phyloP scores from a whole-genome alignment of 352 stramenopile genomes.

The Halophytophthora batemanensis region DNA sequence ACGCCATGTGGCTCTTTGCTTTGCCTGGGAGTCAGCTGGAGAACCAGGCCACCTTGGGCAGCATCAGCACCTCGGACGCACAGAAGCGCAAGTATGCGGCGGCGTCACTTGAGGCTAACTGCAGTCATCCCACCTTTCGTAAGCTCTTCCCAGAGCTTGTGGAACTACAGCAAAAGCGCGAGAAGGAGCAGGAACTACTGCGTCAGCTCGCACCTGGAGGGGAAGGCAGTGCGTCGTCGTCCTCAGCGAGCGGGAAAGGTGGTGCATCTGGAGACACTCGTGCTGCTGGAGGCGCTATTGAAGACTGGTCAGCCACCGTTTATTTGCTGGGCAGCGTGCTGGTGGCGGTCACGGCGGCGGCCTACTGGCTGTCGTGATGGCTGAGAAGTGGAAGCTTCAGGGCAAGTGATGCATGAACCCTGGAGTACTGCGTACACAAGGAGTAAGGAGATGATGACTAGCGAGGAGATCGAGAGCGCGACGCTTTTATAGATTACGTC shows the following conservation, averaged over 20 bases:
- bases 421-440: background rate
- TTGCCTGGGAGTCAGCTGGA: constrained; percentile 41
- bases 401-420: background rate
- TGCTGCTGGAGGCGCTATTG: constrained; percentile 16
- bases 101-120: constrained; percentile 82
- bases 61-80: constrained; percentile 81
- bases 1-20: constrained; percentile 12
- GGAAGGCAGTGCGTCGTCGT: constrained; percentile 7
- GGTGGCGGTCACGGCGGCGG: constrained; percentile 33
- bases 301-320: constrained; percentile 38
- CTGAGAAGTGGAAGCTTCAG: background rate
- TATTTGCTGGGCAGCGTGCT: constrained; percentile 37
- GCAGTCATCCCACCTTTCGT: constrained; percentile 71
- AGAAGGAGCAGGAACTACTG: constrained; percentile 42
- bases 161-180: constrained; percentile 57
- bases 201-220: constrained; percentile 22
- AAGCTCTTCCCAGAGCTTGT: constrained; percentile 90
- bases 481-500: too few relatives aligned
- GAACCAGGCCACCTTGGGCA: constrained; percentile 84
- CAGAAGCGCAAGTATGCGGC: constrained; percentile 83
- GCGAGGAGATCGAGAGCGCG: too few relatives aligned
- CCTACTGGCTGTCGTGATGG: constrained; percentile 52
- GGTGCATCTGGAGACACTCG: constrained; percentile 9
- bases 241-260: constrained; percentile 14
- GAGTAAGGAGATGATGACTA: constrained; percentile 6